Evolutionary conservation across 1,139 yeast genomes (phyloP), one percentile per base, ranked within the genome.

Genomic region (Suhomyces atakaporum): DNA sequence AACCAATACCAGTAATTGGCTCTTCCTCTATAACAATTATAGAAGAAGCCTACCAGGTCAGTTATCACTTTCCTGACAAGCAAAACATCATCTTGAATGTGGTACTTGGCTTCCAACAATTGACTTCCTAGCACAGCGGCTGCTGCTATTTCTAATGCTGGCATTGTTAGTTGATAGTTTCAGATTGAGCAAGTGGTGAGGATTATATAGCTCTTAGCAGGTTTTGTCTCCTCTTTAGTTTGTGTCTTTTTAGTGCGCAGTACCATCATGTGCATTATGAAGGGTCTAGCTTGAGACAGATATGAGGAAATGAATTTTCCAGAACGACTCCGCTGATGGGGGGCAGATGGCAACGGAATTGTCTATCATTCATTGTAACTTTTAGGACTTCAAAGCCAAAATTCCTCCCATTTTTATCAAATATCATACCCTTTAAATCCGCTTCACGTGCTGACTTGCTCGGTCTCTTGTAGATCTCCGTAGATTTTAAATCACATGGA

Each of bases 1-100:
- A 84, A 79, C 18, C 63, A 49, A 54, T 83, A 81, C 88, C 90
- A 84, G 51, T 70, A 78, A 51, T 81, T 81, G 36, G 81, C 79
- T 43, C 64, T 68, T 12, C 77, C 77, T 28, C 71, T 58, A 33
- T 62, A 55, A 29, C 73, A 63, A 28, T 63, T 58, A 54, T 67
- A 61, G 12, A 73, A 51, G 48, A 72, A 81, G 2, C 73, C 71
- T 7, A 71, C 42, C 2, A 76, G 70, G 19, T 61, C 21, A 18
- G 60, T 53, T 9, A 74, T 40, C 18, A 76, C 69, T 38, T 66
- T 68, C 12, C 72, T 73, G 9, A 63, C 62, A 24, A 81, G 63
- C 26, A 69, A 56, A 34, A 75, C 50, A 57, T 82, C 89, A 29
- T 81, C 84, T 25, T 58, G 58, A 22, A 80, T 50, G 38, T 81